A percentile compares a stretch with the other conserved stretches of the same genome.
phyloP scores from a whole-genome alignment of 495 filamentous ascomycete genomes.

The Xylaria cubensis region DNA sequence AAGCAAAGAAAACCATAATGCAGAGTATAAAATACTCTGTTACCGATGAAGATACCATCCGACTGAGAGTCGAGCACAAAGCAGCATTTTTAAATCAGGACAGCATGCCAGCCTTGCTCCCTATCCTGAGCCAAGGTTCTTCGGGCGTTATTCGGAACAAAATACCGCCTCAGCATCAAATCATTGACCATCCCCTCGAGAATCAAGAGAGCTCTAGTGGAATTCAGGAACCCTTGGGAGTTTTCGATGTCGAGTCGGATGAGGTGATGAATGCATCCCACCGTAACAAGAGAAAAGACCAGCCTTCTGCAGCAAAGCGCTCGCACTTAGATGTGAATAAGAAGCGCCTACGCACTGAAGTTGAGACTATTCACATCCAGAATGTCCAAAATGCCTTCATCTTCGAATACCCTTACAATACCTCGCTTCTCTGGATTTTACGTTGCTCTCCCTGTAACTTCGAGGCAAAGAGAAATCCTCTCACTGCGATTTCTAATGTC shows the following conservation, averaged over 20 bases:
- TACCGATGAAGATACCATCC: not conserved
- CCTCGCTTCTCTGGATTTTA: slow-evolving; percentile 3
- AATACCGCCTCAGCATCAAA: not conserved
- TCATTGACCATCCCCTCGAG: not conserved
- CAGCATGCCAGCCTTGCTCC: too few relatives aligned
- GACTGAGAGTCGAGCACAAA: not conserved
- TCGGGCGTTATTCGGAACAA: not conserved
- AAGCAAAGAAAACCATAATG: slow-evolving; percentile 4
- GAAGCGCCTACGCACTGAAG: not conserved
- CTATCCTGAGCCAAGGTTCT: not conserved
- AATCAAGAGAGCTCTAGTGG: not conserved
- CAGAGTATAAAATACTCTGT: not conserved
- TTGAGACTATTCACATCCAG: not conserved
- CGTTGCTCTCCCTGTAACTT: not conserved
- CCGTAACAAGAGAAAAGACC: not conserved
- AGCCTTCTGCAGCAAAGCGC: not conserved
- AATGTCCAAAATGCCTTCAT: not conserved
- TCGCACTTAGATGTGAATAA: not conserved
- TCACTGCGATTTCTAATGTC: not conserved
- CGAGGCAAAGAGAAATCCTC: not conserved
- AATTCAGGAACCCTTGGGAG: too few relatives aligned
- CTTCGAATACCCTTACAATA: not conserved
- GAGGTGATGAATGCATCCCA: not conserved
- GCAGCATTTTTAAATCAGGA: not conserved
- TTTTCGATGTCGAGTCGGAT: not conserved